Evolutionary conservation across 2,329 filamentous ascomycete genomes (phyloP).

Genomic region (Hawksworthiomyces lignivorus): DNA sequence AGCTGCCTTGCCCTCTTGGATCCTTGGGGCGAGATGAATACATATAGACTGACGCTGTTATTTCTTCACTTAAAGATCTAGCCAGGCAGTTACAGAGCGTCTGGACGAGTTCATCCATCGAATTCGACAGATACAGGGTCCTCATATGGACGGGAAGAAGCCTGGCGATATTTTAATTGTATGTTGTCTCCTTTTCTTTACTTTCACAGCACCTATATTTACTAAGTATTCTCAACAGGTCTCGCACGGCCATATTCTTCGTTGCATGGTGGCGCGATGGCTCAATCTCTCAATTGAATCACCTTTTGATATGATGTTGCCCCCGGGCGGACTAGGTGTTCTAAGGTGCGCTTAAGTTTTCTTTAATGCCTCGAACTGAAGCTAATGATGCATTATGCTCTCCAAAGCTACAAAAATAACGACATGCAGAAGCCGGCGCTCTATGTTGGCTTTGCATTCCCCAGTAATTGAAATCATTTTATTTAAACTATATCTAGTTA

Average conservation of each 20-base stretch:
- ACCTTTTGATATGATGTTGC: slow-evolving; percentile 33
- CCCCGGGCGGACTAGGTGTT: slow-evolving; percentile 34
- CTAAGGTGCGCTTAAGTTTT: slow-evolving; percentile 27
- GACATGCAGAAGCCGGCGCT: slow-evolving; percentile 31
- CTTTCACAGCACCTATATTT: not conserved
- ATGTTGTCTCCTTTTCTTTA: slow-evolving; percentile 4
- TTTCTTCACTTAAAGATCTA: slow-evolving; percentile 16
- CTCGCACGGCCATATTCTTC: slow-evolving; percentile 36
- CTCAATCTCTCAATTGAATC: slow-evolving; percentile 32
- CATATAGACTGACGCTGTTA: not conserved
- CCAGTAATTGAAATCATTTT: no score
- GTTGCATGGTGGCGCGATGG: slow-evolving; percentile 40
- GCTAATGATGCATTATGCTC: not conserved
- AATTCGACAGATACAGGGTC: slow-evolving; percentile 31
- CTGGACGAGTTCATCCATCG: slow-evolving; percentile 33
- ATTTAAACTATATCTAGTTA: no score
- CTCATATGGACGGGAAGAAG: slow-evolving; percentile 30
- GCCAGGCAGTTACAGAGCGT: slow-evolving; percentile 29
- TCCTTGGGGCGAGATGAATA: not conserved
- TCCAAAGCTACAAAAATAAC: slow-evolving; percentile 22
- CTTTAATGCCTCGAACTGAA: not conserved
- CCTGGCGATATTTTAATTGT: slow-evolving; percentile 28
- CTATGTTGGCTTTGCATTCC: slow-evolving; percentile 23
- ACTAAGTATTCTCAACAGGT: slow-evolving; percentile 17
- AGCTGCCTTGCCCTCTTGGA: slow-evolving; percentile 12